These are phyloP conservation scores for Globisporangium abappressorium DNA, from an alignment of 352 stramenopile genomes.

Conservation along the genomic window DNA sequence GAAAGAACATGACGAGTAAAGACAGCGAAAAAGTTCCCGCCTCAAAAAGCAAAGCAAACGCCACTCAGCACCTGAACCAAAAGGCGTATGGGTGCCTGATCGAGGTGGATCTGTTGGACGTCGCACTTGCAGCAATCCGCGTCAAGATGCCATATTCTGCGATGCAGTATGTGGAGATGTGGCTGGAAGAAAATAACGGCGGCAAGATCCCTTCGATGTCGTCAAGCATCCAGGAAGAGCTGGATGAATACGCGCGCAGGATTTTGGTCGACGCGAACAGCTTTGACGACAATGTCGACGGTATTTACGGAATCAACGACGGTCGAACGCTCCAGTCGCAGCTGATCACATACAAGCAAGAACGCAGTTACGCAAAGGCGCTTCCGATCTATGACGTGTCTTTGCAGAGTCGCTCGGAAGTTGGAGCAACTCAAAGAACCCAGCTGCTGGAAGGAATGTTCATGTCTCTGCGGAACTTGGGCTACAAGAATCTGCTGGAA, in stretches of 20 bases:
- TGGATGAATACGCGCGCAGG: conserved; percentile 32
- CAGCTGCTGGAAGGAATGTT: conserved; percentile 46
- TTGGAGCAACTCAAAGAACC: not conserved
- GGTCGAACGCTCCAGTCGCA: conserved; percentile 63
- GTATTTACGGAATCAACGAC: conserved; percentile 80
- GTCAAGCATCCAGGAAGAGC: conserved; percentile 23
- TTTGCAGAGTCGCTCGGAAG: conserved; percentile 29
- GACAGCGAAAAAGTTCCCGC: not conserved
- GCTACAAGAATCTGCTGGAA: conserved; percentile 71
- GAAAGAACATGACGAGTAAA: conserved; percentile 18
- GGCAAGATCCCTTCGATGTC: conserved; percentile 43
- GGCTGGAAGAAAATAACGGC: conserved; percentile 61
- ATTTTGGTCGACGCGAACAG: conserved; percentile 70
- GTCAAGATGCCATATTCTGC: conserved; percentile 87
- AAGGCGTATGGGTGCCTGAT: conserved; percentile 56
- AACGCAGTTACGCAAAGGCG: conserved; percentile 52
- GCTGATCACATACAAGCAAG: conserved; percentile 69
- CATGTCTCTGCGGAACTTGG: conserved; percentile 56
- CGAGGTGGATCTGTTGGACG: conserved; percentile 56
- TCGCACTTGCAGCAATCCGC: conserved; percentile 59
- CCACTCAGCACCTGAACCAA: conserved; percentile 22
- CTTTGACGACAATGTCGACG: conserved; percentile 64
- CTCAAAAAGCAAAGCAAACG: not conserved
- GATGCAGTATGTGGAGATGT: conserved; percentile 90
- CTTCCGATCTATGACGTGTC: conserved; percentile 74